phyloP scores from a whole-genome alignment of 2,329 filamentous ascomycete genomes.

The Paraphoma chrysanthemicola region DNA sequence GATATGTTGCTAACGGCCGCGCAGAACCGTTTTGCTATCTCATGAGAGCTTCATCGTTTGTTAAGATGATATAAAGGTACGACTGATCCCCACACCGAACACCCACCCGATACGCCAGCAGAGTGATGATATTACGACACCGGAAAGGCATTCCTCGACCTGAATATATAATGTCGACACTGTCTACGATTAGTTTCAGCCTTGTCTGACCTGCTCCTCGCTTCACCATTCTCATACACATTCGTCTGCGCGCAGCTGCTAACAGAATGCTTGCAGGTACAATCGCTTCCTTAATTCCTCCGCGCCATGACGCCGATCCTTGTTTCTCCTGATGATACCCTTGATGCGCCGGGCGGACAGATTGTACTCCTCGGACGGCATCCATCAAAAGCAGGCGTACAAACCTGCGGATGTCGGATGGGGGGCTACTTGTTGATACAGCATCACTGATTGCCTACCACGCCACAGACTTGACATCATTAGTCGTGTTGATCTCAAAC shows the following conservation, averaged over 20 bases:
- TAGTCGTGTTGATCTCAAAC: neutral
- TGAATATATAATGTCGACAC: slow-evolving; percentile 70
- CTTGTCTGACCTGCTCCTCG: slow-evolving; percentile 64
- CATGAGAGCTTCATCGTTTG: neutral
- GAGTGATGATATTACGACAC: slow-evolving; percentile 69
- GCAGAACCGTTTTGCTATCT: slow-evolving; percentile 9
- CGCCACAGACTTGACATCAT: slow-evolving; percentile 5
- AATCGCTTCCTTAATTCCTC: slow-evolving; percentile 19
- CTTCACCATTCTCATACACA: too few relatives aligned
- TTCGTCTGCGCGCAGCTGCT: slow-evolving; percentile 18
- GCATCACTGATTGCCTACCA: slow-evolving; percentile 66
- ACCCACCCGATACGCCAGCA: slow-evolving; percentile 34
- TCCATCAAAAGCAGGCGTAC: slow-evolving; percentile 66
- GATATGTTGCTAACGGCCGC: slow-evolving; percentile 23
- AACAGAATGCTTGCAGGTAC: slow-evolving; percentile 42
- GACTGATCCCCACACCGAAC: slow-evolving; percentile 3
- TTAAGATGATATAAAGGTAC: slow-evolving; percentile 2
- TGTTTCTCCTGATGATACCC: slow-evolving; percentile 62
- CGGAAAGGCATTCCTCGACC: slow-evolving; percentile 73
- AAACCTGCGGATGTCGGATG: slow-evolving; percentile 65
- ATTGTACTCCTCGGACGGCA: slow-evolving; percentile 60
- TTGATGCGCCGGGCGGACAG: slow-evolving; percentile 76
- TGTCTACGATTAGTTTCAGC: slow-evolving; percentile 71
- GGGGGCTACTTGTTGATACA: slow-evolving; percentile 71
- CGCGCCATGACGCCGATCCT: slow-evolving; percentile 18